Base-by-base conservation (phyloP, 2,329 filamentous ascomycete genomes). In the Fusarium coicis region DNA sequence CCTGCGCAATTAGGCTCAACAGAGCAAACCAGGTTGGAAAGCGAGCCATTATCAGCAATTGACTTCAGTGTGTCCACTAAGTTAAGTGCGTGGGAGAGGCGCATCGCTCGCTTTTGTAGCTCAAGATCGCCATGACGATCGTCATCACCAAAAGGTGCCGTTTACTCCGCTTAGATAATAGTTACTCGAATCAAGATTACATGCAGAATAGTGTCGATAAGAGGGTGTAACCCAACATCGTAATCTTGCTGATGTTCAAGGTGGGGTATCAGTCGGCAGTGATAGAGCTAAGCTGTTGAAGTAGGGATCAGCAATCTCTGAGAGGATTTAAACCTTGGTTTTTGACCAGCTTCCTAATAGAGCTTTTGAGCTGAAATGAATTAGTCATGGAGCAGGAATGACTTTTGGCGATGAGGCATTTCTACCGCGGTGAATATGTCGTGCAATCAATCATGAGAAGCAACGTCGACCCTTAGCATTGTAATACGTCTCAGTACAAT, bases 281-380 rank as follows among this genome's bases (percentile, higher is more conserved):
- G 64, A 44, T 53, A 62, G 23, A 52, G 34, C 44, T 55, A 54
- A 46, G 18, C 67, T 5, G 5, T 60, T 74, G 43, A 16, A 72
- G 71, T 7, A 72, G 47, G 4, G 71, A 74, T 74, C 63, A 44
- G 58, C 71, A 34, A 30, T 34, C 37, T 21, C n/a, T 6, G 19
- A 19, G 21, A 42, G 19, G 15, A 36, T 43, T 40, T 15, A 16
- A 37, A 21, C 36, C 65, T 53, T 52, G 57, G 46, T 52, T 60
- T 21, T 52, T 68, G 43, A 26, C 39, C 53, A 72, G 56, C 63
- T 74, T 72, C 71, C 71, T 67, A 67, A 68, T 56, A 10, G 19
- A 61, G 62, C 6, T 49, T 21, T 40, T 16, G 19, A 42, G 55
- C 18, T 56, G 39, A 57, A 61, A 30, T 36, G 1, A 26, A 50